Percentiles rank a stretch among this genome's conserved stretches.
phyloP scores from a whole-genome alignment of 805 yeast genomes.

The Lipomyces sp. region DNA sequence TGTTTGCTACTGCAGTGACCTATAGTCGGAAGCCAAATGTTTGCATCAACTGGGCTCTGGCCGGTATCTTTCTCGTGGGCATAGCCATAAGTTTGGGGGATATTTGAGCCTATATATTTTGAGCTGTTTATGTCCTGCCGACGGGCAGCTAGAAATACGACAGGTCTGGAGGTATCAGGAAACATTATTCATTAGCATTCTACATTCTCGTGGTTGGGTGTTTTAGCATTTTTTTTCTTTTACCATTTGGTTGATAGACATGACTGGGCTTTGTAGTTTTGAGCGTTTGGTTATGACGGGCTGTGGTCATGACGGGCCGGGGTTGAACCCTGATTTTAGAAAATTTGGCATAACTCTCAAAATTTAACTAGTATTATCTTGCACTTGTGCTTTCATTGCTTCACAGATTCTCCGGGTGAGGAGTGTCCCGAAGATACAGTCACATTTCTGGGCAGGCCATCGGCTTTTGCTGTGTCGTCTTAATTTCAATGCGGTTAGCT shows the following conservation, averaged over 20 bases:
- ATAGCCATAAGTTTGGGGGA: constrained; percentile 33
- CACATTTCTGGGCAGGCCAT: no score
- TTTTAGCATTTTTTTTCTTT: background rate
- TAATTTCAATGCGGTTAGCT: no score
- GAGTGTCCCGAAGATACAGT: no score
- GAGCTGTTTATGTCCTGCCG: background rate
- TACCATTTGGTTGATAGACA: background rate
- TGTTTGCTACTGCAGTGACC: constrained; percentile 34
- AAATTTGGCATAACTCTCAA: no score
- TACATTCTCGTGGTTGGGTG: background rate
- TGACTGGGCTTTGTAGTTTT: background rate
- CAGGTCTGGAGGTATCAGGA: background rate
- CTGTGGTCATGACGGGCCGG: background rate
- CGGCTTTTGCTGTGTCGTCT: no score
- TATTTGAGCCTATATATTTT: constrained; percentile 2
- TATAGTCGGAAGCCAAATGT: constrained; percentile 28
- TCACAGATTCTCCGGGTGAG: no score
- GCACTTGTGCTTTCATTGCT: no score
- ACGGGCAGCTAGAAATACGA: background rate
- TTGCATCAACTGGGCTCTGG: constrained; percentile 35
- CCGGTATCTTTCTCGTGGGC: constrained; percentile 29
- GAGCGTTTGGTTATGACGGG: background rate
- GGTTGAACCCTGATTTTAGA: no score
- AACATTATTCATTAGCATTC: no score
- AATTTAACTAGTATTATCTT: no score